Conservation (phyloP, 176 grass and related monocot genomes). For the Lolium rigidum region DNA sequence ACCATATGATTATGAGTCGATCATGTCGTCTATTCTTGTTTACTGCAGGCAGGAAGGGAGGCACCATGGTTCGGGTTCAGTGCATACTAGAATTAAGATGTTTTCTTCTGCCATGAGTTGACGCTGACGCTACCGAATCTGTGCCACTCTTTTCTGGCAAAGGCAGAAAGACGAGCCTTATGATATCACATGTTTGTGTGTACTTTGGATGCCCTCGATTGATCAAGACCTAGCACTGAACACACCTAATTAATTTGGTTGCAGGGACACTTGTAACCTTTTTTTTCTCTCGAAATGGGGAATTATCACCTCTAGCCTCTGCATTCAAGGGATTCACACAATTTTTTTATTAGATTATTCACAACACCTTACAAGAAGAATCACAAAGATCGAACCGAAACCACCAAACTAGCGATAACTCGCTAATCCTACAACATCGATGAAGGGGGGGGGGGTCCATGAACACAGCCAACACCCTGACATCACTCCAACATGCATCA, state of each 20-base stretch:
- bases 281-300: too few species aligned
- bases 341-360: too few species aligned
- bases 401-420: too few species aligned
- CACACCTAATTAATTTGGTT: background rate
- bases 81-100: background rate
- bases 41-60: background rate
- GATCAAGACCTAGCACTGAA: background rate
- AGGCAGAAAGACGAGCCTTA: slow-evolving; percentile 12
- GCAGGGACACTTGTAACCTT: too few species aligned
- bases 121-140: slow-evolving; percentile 39
- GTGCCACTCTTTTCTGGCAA: slow-evolving; percentile 7
- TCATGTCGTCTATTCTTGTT: background rate
- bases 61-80: background rate
- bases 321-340: too few species aligned
- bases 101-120: background rate
- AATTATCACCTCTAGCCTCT: too few species aligned
- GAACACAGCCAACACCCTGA: too few species aligned
- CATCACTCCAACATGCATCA: too few species aligned
- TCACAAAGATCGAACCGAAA: too few species aligned
- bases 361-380: too few species aligned
- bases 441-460: too few species aligned
- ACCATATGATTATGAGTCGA: background rate
- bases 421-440: too few species aligned
- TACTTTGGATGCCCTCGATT: background rate
- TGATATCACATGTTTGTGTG: slow-evolving; percentile 9